Evolutionary conservation across 306 rosid genomes (phyloP).

Genomic region (Cucurbita moschata): DNA sequence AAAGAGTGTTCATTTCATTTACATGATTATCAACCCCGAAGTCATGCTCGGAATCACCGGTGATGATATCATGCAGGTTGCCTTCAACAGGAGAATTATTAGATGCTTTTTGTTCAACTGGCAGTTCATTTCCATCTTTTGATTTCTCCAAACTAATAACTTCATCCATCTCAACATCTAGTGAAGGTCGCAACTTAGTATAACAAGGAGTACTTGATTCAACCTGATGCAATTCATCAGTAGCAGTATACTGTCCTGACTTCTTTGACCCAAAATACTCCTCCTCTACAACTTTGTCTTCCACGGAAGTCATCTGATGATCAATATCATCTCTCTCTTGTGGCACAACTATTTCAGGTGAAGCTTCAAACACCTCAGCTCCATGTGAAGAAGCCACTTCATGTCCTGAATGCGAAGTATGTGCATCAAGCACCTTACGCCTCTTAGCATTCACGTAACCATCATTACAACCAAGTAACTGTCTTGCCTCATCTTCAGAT

Average conservation of each 20-base stretch:
- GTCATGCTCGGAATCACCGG: conserved; percentile 6
- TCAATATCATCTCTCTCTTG: conserved; percentile 10
- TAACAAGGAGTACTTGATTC: conserved; percentile 15
- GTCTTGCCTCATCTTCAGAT: conserved; percentile 10
- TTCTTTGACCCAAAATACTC: conserved; percentile 14
- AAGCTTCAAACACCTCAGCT: conserved; percentile 16
- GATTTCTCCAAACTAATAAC: conserved; percentile 2
- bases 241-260: conserved; percentile 1
- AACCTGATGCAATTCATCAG: conserved; percentile 9
- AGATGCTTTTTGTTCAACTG: conserved; percentile 12
- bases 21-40: conserved; percentile 16
- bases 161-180: neutral
- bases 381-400: conserved; percentile 14
- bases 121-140: conserved; percentile 2
- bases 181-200: neutral
- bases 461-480: conserved; percentile 15
- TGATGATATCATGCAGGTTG: neutral
- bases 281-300: conserved; percentile 9
- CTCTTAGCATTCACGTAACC: conserved; percentile 21
- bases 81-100: conserved; percentile 8
- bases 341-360: conserved; percentile 7
- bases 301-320: conserved; percentile 13
- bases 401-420: conserved; percentile 12
- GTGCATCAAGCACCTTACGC: conserved; percentile 20
- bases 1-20: conserved; percentile 6